Base-by-base conservation (phyloP, 177 flowering plant genomes). In the Viscum album region DNA sequence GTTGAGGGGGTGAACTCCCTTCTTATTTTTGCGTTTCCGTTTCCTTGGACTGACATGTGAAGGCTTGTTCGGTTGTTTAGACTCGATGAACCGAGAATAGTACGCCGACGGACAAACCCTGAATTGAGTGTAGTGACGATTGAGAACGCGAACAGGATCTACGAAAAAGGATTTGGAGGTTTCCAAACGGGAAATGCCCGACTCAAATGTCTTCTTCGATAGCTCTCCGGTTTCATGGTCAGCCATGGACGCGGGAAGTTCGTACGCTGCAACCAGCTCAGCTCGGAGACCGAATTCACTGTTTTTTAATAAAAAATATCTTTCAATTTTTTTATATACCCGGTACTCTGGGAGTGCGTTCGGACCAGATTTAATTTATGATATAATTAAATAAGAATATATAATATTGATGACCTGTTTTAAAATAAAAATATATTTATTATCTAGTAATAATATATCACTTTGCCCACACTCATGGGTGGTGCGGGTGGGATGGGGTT, bases 81-180 rank as follows among this genome's bases (percentile, higher is more conserved):
- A 47, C 35, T 77, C 73, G 77, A 87, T 84, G 79, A 83, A 87
- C 29, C 98, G 97, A 36, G 88, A 77, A 80, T 94, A 91, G 78
- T 94, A 94, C 2, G 78, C 65, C 28, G 88, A 79, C 19, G 90
- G 84, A 63, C 90, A 89, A 71, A 88, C 84, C 82, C 79, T 77
- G 65, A 83, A 87, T 39, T 83, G 83, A 39, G 90, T 68, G 81
- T 87, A 88, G 19, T 83, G 84, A n/a, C 79, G 81, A 73, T 88
- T 88, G 58, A 88, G 88, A 56, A 91, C 75, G 5, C 91, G 91
- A 73, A 89, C 93, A 7, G 98, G 91, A 68, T 90, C 97, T 6
- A 93, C 69, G 74, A 93, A 90, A 2, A 84, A 68, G 8, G 78
- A 83, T 33, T 75, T 78, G 15, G 85, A 71, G 65, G 73, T 47